A percentile compares a stretch with the other conserved stretches of the same genome.
Conservation (phyloP, 2,329 filamentous ascomycete genomes). For the Colletotrichum nymphaeae region DNA sequence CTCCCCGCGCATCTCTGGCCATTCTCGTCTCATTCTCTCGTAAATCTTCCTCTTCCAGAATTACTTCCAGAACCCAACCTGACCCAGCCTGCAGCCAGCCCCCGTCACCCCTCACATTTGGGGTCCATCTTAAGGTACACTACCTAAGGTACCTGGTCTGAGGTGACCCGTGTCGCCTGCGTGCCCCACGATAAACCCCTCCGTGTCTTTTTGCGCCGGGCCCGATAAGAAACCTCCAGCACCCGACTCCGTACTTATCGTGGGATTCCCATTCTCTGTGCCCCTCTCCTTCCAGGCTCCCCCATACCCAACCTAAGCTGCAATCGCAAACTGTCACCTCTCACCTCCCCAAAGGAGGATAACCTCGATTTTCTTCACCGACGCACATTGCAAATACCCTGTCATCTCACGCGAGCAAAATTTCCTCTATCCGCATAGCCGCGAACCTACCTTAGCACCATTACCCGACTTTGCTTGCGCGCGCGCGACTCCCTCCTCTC, state of each 20-base stretch:
- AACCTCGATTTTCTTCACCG: conserved; percentile 12
- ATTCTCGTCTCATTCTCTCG: not conserved
- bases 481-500: not conserved
- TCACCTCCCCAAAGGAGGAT: conserved; percentile 13
- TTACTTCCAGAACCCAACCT: not conserved
- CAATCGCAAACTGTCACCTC: conserved; percentile 31
- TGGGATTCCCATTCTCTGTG: not conserved
- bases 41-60: not conserved
- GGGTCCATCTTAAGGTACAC: not conserved
- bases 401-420: not conserved
- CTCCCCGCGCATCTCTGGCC: not conserved
- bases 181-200: conserved; percentile 32
- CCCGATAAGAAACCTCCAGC: conserved; percentile 23
- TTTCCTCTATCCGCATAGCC: not conserved
- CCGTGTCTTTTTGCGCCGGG: not conserved
- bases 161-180: not conserved
- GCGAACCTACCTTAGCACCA: not conserved
- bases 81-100: not conserved
- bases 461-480: not conserved
- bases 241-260: conserved; percentile 5
- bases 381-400: not conserved
- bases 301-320: not conserved
- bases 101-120: conserved; percentile 15
- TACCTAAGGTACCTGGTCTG: no score
- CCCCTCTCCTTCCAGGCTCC: not conserved